A percentile compares a stretch with the other conserved stretches of the same genome.
Evolutionary conservation across 805 yeast species (phyloP).

Genomic region (Candida coleopterorum): DNA sequence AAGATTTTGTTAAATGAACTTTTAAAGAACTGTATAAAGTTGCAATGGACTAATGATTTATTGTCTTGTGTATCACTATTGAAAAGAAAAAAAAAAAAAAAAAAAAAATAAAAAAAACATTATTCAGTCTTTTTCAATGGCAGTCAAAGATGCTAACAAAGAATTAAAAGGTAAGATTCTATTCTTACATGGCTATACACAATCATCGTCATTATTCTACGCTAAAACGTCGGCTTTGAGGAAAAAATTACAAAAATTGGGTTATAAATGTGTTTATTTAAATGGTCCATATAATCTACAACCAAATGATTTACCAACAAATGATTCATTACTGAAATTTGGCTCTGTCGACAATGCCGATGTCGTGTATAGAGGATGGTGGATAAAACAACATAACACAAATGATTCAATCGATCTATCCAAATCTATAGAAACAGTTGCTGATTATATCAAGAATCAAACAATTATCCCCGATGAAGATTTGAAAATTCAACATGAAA

Average conservation of each 20-base stretch:
- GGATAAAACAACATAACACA: conserved; percentile 46
- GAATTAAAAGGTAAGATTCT: conserved; percentile 59
- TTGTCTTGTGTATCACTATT: too few relatives aligned
- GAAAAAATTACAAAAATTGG: conserved; percentile 61
- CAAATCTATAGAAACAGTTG: conserved; percentile 45
- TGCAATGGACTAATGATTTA: too few relatives aligned
- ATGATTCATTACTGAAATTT: conserved; percentile 49
- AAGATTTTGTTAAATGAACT: too few relatives aligned
- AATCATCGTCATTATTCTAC: conserved; percentile 77
- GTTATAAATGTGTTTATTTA: conserved; percentile 68
- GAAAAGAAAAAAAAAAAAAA: too few relatives aligned
- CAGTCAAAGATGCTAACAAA: too few relatives aligned
- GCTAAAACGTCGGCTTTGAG: conserved; percentile 87
- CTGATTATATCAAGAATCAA: conserved; percentile 49
- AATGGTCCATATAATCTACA: conserved; percentile 71
- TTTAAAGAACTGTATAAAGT: too few relatives aligned
- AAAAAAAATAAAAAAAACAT: too few relatives aligned
- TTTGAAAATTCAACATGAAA: conserved; percentile 16
- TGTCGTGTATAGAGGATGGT: conserved; percentile 65
- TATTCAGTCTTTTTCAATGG: too few relatives aligned
- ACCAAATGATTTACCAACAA: conserved; percentile 71
- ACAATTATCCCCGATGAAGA: conserved; percentile 39
- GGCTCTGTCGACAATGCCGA: conserved; percentile 31
- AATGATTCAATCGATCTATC: conserved; percentile 46
- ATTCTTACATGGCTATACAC: conserved; percentile 91